Evolutionary conservation across 2,329 filamentous ascomycete genomes (phyloP), one percentile per base, ranked within the genome.

Genomic region (Trichoderma atroviride): DNA sequence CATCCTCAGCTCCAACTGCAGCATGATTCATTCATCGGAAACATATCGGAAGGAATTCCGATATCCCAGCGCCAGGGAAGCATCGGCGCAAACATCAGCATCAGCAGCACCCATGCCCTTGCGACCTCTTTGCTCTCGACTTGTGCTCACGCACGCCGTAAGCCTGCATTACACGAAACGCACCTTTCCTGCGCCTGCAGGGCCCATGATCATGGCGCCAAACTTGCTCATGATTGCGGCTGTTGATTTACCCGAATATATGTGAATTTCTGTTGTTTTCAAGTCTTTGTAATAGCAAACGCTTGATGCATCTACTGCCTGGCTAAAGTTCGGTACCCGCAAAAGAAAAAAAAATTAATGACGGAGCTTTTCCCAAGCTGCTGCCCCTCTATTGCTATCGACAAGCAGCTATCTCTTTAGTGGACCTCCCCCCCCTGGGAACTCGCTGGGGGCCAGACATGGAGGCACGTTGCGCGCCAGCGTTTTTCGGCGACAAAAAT

Each of bases 201-300:
- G 96, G 79, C 96, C 96, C 91, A 98, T 97, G 71, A 98, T 91
- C 81, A 98, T 90, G 73, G 93, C 90, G 65, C 96, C 96, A 79
- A 94, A 98, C 81, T 97, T 97, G 81, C 92, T 95, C 93, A 96
- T 97, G 73, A 70, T 83, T 57, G 55, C 63, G 29, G 50, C 24
- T 43, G 61, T 22, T 37, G 61, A 56, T 31, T 33, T 33, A 33
- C 33, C 33, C 33, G 9, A 3, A 56, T 64, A 56, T 64, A 3
- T 43, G 40, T 33, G 14, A 10, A 27, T 11, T 43, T 29, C 27
- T 29, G 27, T 43, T 33, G 24, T 50, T 33, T 63, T 9, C 37
- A 33, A 16, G 37, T 43, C 37, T 43, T 43, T 43, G 37, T 43
- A 43, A 43, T 43, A 43, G 37, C 37, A 43, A 43, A 7, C 37